Conservation (phyloP, 345 rosid species). For the Firmiana major region DNA sequence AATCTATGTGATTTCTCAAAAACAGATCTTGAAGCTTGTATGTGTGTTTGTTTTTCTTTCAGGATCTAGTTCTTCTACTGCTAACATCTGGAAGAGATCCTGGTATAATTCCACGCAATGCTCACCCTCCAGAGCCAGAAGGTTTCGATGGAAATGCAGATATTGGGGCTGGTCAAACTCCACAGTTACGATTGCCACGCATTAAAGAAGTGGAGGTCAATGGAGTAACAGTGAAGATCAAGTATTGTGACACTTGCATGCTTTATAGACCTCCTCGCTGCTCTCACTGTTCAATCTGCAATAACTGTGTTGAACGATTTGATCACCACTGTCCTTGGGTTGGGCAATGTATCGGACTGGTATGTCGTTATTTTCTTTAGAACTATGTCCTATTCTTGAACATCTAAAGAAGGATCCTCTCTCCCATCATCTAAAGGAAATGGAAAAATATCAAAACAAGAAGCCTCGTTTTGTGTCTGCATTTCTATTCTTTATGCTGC, state of each 20-base stretch:
- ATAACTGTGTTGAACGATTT: constrained; percentile 92
- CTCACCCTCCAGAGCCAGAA: constrained; percentile 96
- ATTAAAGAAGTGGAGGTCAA: constrained; percentile 80
- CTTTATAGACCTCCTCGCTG: constrained; percentile 97
- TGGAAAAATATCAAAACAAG: background rate
- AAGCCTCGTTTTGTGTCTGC: background rate
- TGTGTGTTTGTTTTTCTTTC: constrained; percentile 21
- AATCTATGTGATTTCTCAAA: background rate
- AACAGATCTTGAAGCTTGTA: constrained; percentile 6
- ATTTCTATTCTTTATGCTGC: background rate
- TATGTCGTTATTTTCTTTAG: constrained; percentile 31
- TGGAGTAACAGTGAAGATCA: constrained; percentile 69
- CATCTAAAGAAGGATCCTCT: background rate
- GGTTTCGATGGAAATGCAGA: constrained; percentile 55
- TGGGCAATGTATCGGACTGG: constrained; percentile 97
- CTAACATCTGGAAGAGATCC: constrained; percentile 98
- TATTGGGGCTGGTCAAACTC: constrained; percentile 66
- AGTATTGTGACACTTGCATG: constrained; percentile 98
- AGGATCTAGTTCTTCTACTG: constrained; percentile 83
- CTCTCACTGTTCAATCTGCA: constrained; percentile 98
- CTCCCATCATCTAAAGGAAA: background rate
- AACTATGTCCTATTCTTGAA: constrained; percentile 3
- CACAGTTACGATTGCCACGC: constrained; percentile 79
- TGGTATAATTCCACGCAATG: constrained; percentile 89
- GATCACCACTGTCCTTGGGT: constrained; percentile 99